Base-by-base conservation (phyloP, 805 yeast genomes). In the Lipomyces chichibuensis region DNA sequence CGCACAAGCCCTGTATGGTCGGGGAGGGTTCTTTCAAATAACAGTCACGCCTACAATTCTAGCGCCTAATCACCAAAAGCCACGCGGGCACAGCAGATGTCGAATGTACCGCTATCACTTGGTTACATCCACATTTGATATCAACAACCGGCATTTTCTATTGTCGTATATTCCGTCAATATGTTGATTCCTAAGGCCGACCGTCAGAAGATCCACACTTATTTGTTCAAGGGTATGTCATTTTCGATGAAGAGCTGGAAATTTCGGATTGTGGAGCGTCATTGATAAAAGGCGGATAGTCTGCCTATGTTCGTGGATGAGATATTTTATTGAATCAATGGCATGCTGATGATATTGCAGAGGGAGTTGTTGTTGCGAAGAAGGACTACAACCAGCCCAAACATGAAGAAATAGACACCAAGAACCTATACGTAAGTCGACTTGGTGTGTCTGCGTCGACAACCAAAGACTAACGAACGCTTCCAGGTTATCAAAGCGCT, bases 111-210 rank as follows among this genome's bases (percentile, higher is more conserved):
- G 4, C 33, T n/a, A 25, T 49, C 27, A 4, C 4, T 3, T n/a
- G 27, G 55, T 25, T 6, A 52, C 3, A 17, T 11, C 33, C 35
- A 27, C 14, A 52, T 27, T 29, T 17, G 29, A 6, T 14, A 20
- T 52, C 55, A 52, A 52, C 55, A 11, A 25, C 33, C 29, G 33
- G n/a, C 29, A 29, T 20, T 49, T 23, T 23, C 11, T 17, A 49
- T 25, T 20, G 33, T 52, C 49, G 33, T 29, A 25, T 52, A 25
- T 3, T 52, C 33, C 29, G 33, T 13, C 57, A 87, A 77, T 81
- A 95, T 95, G 99, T 89, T 95, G 87, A 95, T 95, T 88, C 98
- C 99, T 86, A 95, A 91, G 87, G 96, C 92, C 85, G 99, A 95
- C 84, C 93, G 99, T 90, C 92, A 91, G 87, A 91, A 91, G 93